Evolutionary conservation across 768 basidiomycete species (phyloP).

Genomic region (Russula earlei): DNA sequence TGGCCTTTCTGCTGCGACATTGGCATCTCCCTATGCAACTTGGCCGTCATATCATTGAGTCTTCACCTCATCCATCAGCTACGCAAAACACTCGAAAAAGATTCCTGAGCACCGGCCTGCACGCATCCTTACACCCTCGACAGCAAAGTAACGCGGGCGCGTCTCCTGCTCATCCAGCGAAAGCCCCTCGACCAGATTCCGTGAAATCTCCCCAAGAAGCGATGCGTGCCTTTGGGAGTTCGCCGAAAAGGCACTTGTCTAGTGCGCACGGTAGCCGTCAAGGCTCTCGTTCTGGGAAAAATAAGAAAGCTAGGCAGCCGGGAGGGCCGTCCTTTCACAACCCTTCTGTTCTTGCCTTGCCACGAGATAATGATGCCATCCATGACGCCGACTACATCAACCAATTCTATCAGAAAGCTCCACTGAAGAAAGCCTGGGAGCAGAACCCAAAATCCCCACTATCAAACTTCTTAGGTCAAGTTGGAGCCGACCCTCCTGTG

Average conservation of each 20-base stretch:
- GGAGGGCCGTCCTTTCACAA: neutral
- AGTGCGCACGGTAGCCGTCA: neutral
- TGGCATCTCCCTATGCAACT: conserved; percentile 55
- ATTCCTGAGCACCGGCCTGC: conserved; percentile 34
- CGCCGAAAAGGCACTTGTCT: conserved; percentile 7
- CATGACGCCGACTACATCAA: conserved; percentile 30
- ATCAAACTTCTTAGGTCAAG: conserved; percentile 31
- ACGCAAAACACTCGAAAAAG: conserved; percentile 35
- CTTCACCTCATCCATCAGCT: conserved; percentile 17
- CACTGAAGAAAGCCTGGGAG: conserved; percentile 26
- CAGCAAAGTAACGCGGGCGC: neutral
- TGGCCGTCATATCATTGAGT: conserved; percentile 30
- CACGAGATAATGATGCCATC: conserved; percentile 23
- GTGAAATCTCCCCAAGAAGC: conserved; percentile 1
- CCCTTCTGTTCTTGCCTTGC: conserved; percentile 9
- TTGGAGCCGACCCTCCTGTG: conserved; percentile 20
- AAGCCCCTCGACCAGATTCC: conserved; percentile 1
- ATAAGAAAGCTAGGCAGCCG: neutral
- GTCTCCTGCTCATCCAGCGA: neutral
- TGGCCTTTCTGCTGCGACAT: conserved; percentile 36
- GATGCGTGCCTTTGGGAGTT: conserved; percentile 10
- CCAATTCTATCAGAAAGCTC: conserved; percentile 20
- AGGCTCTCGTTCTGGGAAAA: neutral
- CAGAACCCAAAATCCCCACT: conserved; percentile 47
- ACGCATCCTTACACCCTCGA: conserved; percentile 17